Conservation (phyloP, 176 grass and related monocot genomes). For the Juncus inflexus region DNA sequence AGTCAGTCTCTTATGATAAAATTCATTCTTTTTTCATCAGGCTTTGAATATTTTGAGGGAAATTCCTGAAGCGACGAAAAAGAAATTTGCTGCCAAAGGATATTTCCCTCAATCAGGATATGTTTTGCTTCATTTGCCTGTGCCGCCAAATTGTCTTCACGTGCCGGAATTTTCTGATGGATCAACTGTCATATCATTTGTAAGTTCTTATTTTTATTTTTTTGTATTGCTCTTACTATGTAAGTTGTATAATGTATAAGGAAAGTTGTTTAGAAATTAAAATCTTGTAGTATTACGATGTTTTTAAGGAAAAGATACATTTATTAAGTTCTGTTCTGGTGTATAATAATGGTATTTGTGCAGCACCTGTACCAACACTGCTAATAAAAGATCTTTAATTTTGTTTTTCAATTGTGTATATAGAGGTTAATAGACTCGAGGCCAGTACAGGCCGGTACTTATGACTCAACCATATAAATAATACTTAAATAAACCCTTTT, state of each 20-base stretch:
- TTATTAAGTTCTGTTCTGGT: too few species aligned
- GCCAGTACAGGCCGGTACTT: not conserved
- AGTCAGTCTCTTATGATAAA: slow-evolving; percentile 4
- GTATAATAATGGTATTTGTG: too few species aligned
- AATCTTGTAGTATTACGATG: too few species aligned
- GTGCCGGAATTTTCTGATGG: slow-evolving; percentile 84
- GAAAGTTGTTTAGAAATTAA: too few species aligned
- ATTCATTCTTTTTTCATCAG: slow-evolving; percentile 33
- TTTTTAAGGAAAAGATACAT: too few species aligned
- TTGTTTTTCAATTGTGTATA: slow-evolving; percentile 5
- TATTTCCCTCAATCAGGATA: slow-evolving; percentile 59
- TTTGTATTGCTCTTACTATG: not conserved
- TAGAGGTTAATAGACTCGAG: not conserved
- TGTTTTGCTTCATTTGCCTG: slow-evolving; percentile 75
- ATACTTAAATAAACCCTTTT: too few species aligned
- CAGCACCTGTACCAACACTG: too few species aligned
- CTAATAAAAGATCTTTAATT: not conserved
- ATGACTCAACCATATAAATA: not conserved
- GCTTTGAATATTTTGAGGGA: slow-evolving; percentile 73
- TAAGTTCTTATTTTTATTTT: slow-evolving; percentile 42
- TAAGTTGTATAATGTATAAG: too few species aligned
- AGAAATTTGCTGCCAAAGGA: slow-evolving; percentile 57
- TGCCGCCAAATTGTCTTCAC: slow-evolving; percentile 82
- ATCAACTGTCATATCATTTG: slow-evolving; percentile 75
- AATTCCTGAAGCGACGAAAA: slow-evolving; percentile 73